Evolutionary conservation across 495 filamentous ascomycete genomes (phyloP).

Genomic region (Lepidopterella palustris): DNA sequence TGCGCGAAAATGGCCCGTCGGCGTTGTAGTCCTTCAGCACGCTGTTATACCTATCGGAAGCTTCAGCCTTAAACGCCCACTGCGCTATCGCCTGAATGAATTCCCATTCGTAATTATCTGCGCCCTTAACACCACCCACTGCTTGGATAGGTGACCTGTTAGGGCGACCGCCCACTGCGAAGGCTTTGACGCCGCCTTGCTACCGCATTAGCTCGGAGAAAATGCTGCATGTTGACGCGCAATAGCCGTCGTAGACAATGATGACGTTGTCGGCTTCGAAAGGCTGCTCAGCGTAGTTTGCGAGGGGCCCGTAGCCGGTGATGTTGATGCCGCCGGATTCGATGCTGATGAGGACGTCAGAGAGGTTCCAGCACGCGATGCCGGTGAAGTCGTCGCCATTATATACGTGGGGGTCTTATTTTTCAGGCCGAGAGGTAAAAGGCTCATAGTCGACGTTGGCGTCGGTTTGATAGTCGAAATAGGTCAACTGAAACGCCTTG

Average conservation of each 20-base stretch:
- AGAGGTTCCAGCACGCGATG: conserved; percentile 25
- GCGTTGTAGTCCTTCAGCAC: conserved; percentile 18
- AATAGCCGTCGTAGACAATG: conserved; percentile 51
- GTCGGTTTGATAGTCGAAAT: conserved; percentile 25
- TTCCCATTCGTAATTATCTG: conserved; percentile 14
- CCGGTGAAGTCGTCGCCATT: conserved; percentile 26
- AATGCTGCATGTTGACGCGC: conserved; percentile 58
- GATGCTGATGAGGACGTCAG: conserved; percentile 8
- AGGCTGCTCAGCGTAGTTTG: conserved; percentile 37
- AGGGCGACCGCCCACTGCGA: conserved; percentile 58
- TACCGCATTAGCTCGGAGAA: conserved; percentile 52
- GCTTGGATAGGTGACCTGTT: conserved; percentile 51
- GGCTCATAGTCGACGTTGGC: conserved; percentile 10
- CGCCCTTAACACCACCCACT: conserved; percentile 55
- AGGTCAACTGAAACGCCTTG: conserved; percentile 1
- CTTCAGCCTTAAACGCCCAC: conserved; percentile 3
- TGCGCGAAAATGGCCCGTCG: conserved; percentile 17
- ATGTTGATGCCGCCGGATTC: conserved; percentile 31
- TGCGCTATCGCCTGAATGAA: conserved; percentile 21
- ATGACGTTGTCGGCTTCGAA: conserved; percentile 32
- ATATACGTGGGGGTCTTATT: conserved; percentile 21
- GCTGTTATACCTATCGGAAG: conserved; percentile 8
- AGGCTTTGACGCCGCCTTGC: conserved; percentile 50
- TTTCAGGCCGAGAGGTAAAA: conserved; percentile 23
- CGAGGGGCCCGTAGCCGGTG: conserved; percentile 25